Base-by-base conservation (phyloP, 768 basidiomycete genomes). In the Trametes cingulata region DNA sequence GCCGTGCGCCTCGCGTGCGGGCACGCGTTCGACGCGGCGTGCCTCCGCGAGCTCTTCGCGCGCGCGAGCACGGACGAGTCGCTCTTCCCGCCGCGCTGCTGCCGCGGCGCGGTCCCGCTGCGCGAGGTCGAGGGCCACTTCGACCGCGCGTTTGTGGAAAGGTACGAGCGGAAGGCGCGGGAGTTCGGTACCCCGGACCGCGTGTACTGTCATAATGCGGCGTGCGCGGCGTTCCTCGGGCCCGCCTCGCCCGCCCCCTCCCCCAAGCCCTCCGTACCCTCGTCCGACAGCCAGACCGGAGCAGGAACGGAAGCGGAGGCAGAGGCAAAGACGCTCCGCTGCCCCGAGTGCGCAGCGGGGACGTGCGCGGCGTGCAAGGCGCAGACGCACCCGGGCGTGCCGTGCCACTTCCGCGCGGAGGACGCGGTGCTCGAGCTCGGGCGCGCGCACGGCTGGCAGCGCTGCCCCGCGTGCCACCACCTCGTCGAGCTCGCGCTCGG, bases 51-150 rank as follows among this genome's bases (percentile, higher is more conserved):
- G 36, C 70, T 79, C 47, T 76, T 78, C 68, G 59, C 72, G 52
- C 59, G 69, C 14, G 69, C 77, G 0, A 71, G 67, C 5, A 62
- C 56, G 19, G 78, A 79, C 63, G 78, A 79, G 58, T 66, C 72
- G 0, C 71, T 80, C 27, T 70, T 62, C 52, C 69, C 69, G 8
- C 69, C 69, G 6, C 50, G 56, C 13, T 70, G 69, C 65, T 70
- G 69, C 57, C 39, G 56, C 13, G 24, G 47, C 20, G 39, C 55
- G 27, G 62, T 70, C 41, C 59, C 63, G 20, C 37, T 65, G 25
- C n/a, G 43, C n/a, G 56, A 53, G 7, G 64, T 61, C 12, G 51
- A 53, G n/a, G 13, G 42, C 17, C 52, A 64, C 52, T 61, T 70
- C n/a, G 36, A 35, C 35, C 13, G 39, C 10, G n/a, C 42, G 2